Evolutionary conservation across 352 stramenopile genomes (phyloP).

Genomic region (Pythium diclinum): DNA sequence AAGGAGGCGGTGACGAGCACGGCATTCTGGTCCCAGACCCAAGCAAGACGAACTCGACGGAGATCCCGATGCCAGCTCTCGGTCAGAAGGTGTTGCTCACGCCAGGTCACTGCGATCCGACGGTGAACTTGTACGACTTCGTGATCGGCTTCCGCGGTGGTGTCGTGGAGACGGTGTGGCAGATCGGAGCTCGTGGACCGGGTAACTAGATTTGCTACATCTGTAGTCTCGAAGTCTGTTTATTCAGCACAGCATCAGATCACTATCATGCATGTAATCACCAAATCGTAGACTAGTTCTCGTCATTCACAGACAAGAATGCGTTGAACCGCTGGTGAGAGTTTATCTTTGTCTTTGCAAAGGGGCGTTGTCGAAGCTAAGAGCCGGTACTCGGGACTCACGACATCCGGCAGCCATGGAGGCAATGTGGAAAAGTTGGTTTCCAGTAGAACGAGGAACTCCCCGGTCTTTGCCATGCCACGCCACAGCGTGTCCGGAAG

Average conservation of each 20-base stretch:
- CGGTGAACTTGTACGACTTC: slow-evolving; percentile 75
- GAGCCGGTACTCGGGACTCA: not conserved
- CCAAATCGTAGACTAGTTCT: too few relatives aligned
- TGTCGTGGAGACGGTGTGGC: slow-evolving; percentile 53
- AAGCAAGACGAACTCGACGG: slow-evolving; percentile 6
- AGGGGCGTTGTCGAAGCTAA: too few relatives aligned
- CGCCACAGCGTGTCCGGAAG: slow-evolving; percentile 10
- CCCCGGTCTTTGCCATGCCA: not conserved
- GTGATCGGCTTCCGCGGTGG: slow-evolving; percentile 54
- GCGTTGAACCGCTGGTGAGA: too few relatives aligned
- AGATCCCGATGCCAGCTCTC: slow-evolving; percentile 43
- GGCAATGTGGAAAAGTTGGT: slow-evolving; percentile 19
- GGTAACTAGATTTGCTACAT: not conserved
- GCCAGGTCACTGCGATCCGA: slow-evolving; percentile 73
- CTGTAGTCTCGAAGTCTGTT: too few relatives aligned
- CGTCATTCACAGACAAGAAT: too few relatives aligned
- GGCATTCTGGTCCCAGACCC: slow-evolving; percentile 45
- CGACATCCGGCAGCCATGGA: slow-evolving; percentile 2
- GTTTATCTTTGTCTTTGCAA: too few relatives aligned
- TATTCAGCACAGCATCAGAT: too few relatives aligned
- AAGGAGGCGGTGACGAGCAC: slow-evolving; percentile 63
- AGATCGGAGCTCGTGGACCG: slow-evolving; percentile 6
- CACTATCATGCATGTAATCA: too few relatives aligned
- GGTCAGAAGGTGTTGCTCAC: slow-evolving; percentile 58
- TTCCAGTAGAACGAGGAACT: not conserved